These are phyloP conservation scores for Entophlyctis helioformis DNA, from an alignment of 192 early-diverging fungal species.

Conservation along the genomic window DNA sequence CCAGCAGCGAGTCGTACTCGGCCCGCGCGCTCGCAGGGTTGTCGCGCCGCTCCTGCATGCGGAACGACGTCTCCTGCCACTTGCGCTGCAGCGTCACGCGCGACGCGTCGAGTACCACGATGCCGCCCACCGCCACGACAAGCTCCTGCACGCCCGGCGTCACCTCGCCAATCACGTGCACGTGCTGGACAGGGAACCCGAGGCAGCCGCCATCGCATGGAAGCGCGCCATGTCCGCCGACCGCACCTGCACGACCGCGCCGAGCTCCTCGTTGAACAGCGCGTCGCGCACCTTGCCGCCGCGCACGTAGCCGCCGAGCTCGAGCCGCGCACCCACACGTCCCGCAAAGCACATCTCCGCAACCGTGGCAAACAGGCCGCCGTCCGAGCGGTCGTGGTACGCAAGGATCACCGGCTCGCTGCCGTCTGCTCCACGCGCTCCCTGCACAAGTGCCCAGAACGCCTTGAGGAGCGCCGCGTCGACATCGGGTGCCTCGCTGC, in stretches of 20 bases:
- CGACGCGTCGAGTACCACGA: too few species aligned
- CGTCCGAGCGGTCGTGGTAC: constrained; percentile 98
- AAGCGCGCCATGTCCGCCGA: constrained; percentile 40
- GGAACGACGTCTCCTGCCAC: constrained; percentile 88
- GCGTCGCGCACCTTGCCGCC: constrained; percentile 34
- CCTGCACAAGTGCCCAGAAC: constrained; percentile 72
- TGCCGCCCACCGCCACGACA: too few species aligned
- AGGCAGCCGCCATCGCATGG: constrained; percentile 27
- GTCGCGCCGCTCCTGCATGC: constrained; percentile 82
- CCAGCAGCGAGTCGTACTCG: constrained; percentile 65
- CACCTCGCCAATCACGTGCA: constrained; percentile 52
- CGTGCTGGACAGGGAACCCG: constrained; percentile 40
- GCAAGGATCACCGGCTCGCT: constrained; percentile 60
- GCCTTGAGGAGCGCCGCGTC: constrained; percentile 59
- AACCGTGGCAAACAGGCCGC: constrained; percentile 86
- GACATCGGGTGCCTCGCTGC: constrained; percentile 75
- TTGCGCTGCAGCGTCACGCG: constrained; percentile 63
- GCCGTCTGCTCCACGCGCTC: constrained; percentile 20
- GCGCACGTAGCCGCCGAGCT: constrained; percentile 35
- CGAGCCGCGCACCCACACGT: constrained; percentile 67
- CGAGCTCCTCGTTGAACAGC: constrained; percentile 97
- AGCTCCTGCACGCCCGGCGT: too few species aligned
- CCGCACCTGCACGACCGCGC: constrained; percentile 86
- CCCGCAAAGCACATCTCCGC: constrained; percentile 96
- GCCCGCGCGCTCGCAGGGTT: constrained; percentile 74